A percentile compares a stretch with the other conserved stretches of the same genome.
Evolutionary conservation across 257 asterid species (phyloP).

Genomic region (Penstemon eatonii): DNA sequence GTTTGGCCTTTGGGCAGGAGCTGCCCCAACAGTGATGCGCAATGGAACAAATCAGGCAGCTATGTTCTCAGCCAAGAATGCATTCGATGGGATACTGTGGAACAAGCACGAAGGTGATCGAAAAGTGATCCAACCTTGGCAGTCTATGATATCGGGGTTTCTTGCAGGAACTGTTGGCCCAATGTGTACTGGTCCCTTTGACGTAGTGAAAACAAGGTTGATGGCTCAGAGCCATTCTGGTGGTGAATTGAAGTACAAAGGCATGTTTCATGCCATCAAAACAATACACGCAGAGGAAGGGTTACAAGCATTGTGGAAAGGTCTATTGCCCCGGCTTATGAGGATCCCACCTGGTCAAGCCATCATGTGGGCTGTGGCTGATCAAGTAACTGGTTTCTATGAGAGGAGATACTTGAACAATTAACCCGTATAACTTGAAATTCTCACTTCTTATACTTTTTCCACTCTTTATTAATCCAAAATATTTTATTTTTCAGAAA

Average conservation of each 20-base stretch:
- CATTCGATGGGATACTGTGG: slow-evolving; percentile 81
- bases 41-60: slow-evolving; percentile 98
- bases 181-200: slow-evolving; percentile 93
- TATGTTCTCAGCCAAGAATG: slow-evolving; percentile 92
- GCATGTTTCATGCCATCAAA: slow-evolving; percentile 86
- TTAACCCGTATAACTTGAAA: slow-evolving; percentile 35
- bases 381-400: slow-evolving; percentile 82
- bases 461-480: neutral
- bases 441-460: neutral
- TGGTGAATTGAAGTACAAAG: slow-evolving; percentile 75
- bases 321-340: slow-evolving; percentile 89
- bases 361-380: slow-evolving; percentile 96
- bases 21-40: slow-evolving; percentile 96
- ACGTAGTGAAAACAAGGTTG: slow-evolving; percentile 93
- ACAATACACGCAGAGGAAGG: slow-evolving; percentile 89
- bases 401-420: slow-evolving; percentile 60
- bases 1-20: slow-evolving; percentile 92
- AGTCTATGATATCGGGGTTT: slow-evolving; percentile 94
- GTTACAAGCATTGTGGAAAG: slow-evolving; percentile 76
- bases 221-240: slow-evolving; percentile 88
- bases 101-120: slow-evolving; percentile 86
- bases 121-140: slow-evolving; percentile 76
- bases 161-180: slow-evolving; percentile 98
- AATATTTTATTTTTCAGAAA: slow-evolving; percentile 6
- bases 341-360: slow-evolving; percentile 99